Evolutionary conservation across 2,329 filamentous ascomycete species (phyloP), one percentile per base, ranked within the genome.

Genomic region (Alternaria angustiovoidea): DNA sequence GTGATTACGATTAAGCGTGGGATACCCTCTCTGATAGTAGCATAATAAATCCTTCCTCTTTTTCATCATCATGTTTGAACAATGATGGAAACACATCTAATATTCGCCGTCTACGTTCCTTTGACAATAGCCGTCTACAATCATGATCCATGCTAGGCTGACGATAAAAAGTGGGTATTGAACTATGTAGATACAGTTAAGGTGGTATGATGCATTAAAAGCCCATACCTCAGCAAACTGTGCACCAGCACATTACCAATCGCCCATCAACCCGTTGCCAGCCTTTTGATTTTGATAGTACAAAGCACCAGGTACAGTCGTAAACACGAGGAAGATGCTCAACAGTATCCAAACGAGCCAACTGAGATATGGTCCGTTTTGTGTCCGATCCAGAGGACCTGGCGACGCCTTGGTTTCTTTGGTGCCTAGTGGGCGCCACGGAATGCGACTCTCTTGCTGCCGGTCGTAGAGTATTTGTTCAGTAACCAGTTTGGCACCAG

Each of bases 401-500:
- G 51, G 49, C 11, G 47, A 42, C 16, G 36, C n/a, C 38, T 22
- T 51, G 42, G 38, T 22, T 28, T 53, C 57, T 12, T 49, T 54
- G 22, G 22, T 30, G 42, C 53, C 38, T 8, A 30, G 36, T 48
- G 61, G 62, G 7, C 43, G 54, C 82, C 82, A 84, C 12, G 83
- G 81, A 39, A 81, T 74, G 12, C 51, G 55, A 63, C 74, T 22
- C 36, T 57, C 22, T 36, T 61, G 39, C 8, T 52, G 34, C 67
- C 61, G 72, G 61, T 71, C 81, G 75, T 75, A 71, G 12, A 86
- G 66, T 5, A 88, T 80, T 74, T 87, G 83, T 67, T 84, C 84
- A 8, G 78, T 81, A 0, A 86, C 85, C 55, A 92, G 83, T 74
- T 88, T 90, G 8, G 88, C 87, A 0, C 90, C 90, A 0, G 89